Evolutionary conservation across 2,329 filamentous ascomycete species (phyloP), one percentile per base, ranked within the genome.

Genomic region (Pyrenophora graminea): DNA sequence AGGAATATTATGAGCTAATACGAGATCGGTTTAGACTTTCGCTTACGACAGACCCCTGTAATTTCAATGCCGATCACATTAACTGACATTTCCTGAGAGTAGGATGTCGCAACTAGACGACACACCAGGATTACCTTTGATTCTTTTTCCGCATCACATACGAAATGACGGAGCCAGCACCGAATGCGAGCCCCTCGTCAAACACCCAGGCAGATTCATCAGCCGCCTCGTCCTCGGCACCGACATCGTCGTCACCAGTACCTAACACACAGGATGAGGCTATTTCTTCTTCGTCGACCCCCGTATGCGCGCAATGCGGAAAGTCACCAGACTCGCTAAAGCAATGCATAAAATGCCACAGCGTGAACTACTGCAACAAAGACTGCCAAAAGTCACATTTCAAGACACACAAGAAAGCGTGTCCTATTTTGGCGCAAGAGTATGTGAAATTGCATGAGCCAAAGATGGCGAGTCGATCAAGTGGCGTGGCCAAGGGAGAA

Each of bases 341-440:
- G 50, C 63, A 70, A 38, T 76, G 74, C 58, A 67, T 62, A 15
- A 70, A 71, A 48, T 76, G 74, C 55, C 71, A 76, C 50, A 73
- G 66, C 45, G 66, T 70, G 12, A 46, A 54, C 6, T 76, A 76
- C 58, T 76, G 74, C 59, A 69, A 63, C 6, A 71, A 74, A 18
- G 71, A 76, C 25, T 76, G 73, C 61, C 72, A 73, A 48, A 76
- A 75, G 55, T 68, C 69, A 18, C 63, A 66, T 25, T 69, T 68
- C 55, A 75, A 75, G 48, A 55, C 64, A 36, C 74, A 76, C 59
- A 76, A 76, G 63, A 75, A 74, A 51, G 64, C 67, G 30, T 76
- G 74, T 54, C 68, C 72, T 5, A 56, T 55, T 3, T 58, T 72
- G 17, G 73, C 73, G 10, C 73, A 76, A 49, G 72, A 72, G 54